These are phyloP conservation scores for Tricholoma bakamatsutake DNA, from an alignment of 768 basidiomycete species.

Conservation along the genomic window DNA sequence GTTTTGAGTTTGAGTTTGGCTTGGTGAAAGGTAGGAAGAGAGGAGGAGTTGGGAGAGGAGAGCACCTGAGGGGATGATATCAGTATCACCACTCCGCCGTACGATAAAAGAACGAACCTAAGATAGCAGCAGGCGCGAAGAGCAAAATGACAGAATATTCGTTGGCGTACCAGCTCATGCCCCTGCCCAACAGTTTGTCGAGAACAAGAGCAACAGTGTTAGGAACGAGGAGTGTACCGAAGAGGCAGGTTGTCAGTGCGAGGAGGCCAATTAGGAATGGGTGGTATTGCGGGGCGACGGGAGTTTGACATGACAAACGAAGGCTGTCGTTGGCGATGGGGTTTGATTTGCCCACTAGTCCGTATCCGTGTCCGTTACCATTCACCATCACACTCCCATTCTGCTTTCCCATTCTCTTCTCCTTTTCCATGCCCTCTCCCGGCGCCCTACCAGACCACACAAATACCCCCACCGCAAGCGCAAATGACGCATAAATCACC, in stretches of 20 bases:
- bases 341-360: neutral
- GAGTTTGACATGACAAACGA: neutral
- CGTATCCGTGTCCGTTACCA: neutral
- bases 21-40: slow-evolving; percentile 20
- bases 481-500: slow-evolving; percentile 50
- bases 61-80: slow-evolving; percentile 37
- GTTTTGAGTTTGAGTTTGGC: neutral
- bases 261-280: neutral
- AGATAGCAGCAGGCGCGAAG: slow-evolving; percentile 69
- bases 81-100: neutral
- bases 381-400: neutral
- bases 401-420: neutral
- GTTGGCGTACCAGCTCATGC: slow-evolving; percentile 82
- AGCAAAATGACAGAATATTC: slow-evolving; percentile 61
- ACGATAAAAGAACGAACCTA: slow-evolving; percentile 42
- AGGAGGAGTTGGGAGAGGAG: slow-evolving; percentile 57
- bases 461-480: slow-evolving; percentile 47
- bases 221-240: slow-evolving; percentile 55
- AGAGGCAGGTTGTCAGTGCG: slow-evolving; percentile 22
- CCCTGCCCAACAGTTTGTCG: slow-evolving; percentile 51
- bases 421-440: no score
- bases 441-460: slow-evolving; percentile 18
- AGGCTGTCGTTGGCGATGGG: neutral
- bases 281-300: neutral
- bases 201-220: slow-evolving; percentile 73